Base-by-base conservation (phyloP, 768 basidiomycete species). In the Hericium coralloides region DNA sequence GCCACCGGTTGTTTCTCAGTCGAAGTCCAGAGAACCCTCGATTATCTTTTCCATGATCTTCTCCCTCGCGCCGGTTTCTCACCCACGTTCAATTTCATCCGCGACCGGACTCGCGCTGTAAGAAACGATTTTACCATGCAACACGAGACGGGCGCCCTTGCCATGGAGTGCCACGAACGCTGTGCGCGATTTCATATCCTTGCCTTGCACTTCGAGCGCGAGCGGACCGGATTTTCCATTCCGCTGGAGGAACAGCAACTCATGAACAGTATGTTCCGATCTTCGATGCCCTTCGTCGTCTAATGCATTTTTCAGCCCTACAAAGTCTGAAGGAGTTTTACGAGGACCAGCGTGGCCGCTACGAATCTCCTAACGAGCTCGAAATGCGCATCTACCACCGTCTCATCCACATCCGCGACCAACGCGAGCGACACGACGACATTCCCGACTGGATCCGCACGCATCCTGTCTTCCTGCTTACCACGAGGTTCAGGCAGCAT, bases 321-420 rank as follows among this genome's bases (percentile, higher is more conserved):
- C 91, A 92, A 68, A 92, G 88, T 64, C 77, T 98, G 55, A 93
- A 92, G 69, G 90, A 98, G 66, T 94, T 92, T 64, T 95, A 97
- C 66, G 84, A 90, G 60, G 95, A 97, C 65, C 85, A 89, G 57
- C 69, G 79, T 0, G 79, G 76, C 9, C 71, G 73, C 43, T 85
- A 86, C 59, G 72, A 84, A 63, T 88, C 87, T 10, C 83, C 87
- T 0, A 89, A 87, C 39, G 95, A 98, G 66, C 80, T 98, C 49
- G 95, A 99, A 70, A 97, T 99, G 84, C 85, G 92, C 36, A 85
- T 97, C 1, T 99, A 98, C 71, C 91, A 95, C 66, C 84, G 95
- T 49, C 81, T 98, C 31, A 86, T 90, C 26, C 92, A 97, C 64
- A 87, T 98, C 47, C 85, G 92, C 26, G 89, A 94, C 68, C 87